Conservation (phyloP, 1,139 yeast species). For the Pichia sp. region DNA sequence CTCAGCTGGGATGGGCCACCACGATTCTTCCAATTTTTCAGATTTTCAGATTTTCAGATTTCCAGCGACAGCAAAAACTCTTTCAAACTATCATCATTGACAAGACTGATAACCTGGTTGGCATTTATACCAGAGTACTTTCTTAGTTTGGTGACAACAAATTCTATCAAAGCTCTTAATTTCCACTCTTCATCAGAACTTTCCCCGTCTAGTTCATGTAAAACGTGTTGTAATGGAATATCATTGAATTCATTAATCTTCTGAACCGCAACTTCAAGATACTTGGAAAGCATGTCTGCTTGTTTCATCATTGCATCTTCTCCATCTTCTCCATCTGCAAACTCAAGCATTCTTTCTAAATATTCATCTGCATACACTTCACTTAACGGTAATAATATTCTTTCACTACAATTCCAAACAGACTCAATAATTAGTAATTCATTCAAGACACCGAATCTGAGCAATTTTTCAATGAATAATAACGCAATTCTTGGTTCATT, state of each 20-base stretch:
- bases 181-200: constrained; percentile 1
- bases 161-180: not conserved
- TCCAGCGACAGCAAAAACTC: not conserved
- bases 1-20: not conserved
- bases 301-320: not conserved
- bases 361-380: constrained; percentile 27
- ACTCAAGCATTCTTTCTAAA: constrained; percentile 23
- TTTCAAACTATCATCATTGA: not conserved
- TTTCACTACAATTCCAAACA: constrained; percentile 36
- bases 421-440: constrained; percentile 38
- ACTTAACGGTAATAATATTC: constrained; percentile 14
- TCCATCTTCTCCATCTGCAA: constrained; percentile 18
- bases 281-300: not conserved
- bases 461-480: constrained; percentile 57
- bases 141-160: not conserved
- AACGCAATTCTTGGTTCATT: constrained; percentile 77
- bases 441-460: constrained; percentile 5
- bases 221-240: not conserved
- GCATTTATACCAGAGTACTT: not conserved
- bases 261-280: not conserved
- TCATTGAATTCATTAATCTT: not conserved
- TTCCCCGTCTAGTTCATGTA: not conserved
- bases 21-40: not conserved
- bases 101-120: not conserved
- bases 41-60: not conserved